Conservation (phyloP, 192 early-diverging fungal species). For the Mortierella hygrophila region DNA sequence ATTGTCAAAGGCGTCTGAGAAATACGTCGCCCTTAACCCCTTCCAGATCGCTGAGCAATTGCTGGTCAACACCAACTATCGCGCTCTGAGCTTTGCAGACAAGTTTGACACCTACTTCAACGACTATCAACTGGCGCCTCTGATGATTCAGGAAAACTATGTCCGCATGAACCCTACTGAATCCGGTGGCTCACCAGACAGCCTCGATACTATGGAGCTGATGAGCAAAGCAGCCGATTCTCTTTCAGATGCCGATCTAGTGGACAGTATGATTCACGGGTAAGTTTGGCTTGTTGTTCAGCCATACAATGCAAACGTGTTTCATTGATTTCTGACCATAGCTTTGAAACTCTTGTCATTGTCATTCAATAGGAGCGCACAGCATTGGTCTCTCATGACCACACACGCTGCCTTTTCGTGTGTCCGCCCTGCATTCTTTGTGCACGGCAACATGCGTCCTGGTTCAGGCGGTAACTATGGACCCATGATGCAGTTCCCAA, state of each 20-base stretch:
- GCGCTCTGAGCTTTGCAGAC: conserved; percentile 60
- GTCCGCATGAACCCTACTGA: conserved; percentile 73
- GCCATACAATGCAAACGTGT: not conserved
- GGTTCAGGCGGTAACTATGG: conserved; percentile 36
- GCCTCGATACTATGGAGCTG: conserved; percentile 62
- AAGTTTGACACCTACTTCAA: conserved; percentile 93
- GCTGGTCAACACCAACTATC: conserved; percentile 57
- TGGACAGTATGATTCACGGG: conserved; percentile 81
- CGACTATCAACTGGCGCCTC: conserved; percentile 87
- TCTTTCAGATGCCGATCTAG: conserved; percentile 85
- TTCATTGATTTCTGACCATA: conserved; percentile 13
- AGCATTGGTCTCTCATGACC: conserved; percentile 94
- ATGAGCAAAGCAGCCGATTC: conserved; percentile 88
- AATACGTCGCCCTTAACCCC: conserved; percentile 60
- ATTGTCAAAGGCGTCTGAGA: conserved; percentile 66
- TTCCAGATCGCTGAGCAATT: conserved; percentile 84
- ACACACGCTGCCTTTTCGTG: conserved; percentile 88
- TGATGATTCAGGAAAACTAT: conserved; percentile 98
- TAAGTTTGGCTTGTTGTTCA: conserved; percentile 41
- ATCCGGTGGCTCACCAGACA: conserved; percentile 22
- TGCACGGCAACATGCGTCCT: conserved; percentile 71
- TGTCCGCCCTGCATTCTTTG: conserved; percentile 85
- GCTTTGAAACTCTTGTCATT: not conserved
- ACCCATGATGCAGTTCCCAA: conserved; percentile 51
- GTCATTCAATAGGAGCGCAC: conserved; percentile 65